Percentiles rank a stretch among this genome's conserved stretches.
Evolutionary conservation across 2,329 filamentous ascomycete species (phyloP).

Genomic region (Penicillium corylophilum): DNA sequence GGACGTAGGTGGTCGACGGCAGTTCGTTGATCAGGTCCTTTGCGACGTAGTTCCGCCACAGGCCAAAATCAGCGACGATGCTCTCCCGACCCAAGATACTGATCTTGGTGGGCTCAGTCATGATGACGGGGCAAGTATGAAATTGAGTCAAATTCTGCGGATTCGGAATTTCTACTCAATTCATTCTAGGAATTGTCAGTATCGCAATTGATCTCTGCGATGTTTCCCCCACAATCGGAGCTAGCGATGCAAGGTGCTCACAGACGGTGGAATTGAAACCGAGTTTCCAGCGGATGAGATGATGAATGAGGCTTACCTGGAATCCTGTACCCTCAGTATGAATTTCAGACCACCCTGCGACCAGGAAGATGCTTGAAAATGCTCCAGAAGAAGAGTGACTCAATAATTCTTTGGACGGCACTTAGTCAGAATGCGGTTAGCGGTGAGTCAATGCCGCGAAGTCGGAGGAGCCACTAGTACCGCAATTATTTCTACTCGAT

Average conservation of each 20-base stretch:
- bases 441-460: background rate
- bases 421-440: slow-evolving; percentile 13
- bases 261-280: slow-evolving; percentile 1
- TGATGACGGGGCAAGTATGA: slow-evolving; percentile 19
- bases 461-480: background rate
- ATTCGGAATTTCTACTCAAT: slow-evolving; percentile 19
- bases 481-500: too few species aligned
- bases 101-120: slow-evolving; percentile 60
- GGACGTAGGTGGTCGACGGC: slow-evolving; percentile 85
- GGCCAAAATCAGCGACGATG: slow-evolving; percentile 86
- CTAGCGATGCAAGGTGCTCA: slow-evolving; percentile 19
- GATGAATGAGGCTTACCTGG: slow-evolving; percentile 11
- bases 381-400: slow-evolving; percentile 7
- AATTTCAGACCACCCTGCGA: slow-evolving; percentile 8
- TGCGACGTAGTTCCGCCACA: slow-evolving; percentile 81
- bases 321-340: slow-evolving; percentile 10
- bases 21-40: slow-evolving; percentile 76
- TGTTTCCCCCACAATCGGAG: slow-evolving; percentile 16
- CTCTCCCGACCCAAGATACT: slow-evolving; percentile 83
- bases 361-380: slow-evolving; percentile 15
- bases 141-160: slow-evolving; percentile 8
- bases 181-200: slow-evolving; percentile 25
- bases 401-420: slow-evolving; percentile 18
- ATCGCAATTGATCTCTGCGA: slow-evolving; percentile 6
- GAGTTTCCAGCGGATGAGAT: background rate